Percentiles rank a stretch among this genome's conserved stretches.
These are phyloP conservation scores for Solanum pennellii DNA, from an alignment of 257 asterid species.

Conservation along the genomic window DNA sequence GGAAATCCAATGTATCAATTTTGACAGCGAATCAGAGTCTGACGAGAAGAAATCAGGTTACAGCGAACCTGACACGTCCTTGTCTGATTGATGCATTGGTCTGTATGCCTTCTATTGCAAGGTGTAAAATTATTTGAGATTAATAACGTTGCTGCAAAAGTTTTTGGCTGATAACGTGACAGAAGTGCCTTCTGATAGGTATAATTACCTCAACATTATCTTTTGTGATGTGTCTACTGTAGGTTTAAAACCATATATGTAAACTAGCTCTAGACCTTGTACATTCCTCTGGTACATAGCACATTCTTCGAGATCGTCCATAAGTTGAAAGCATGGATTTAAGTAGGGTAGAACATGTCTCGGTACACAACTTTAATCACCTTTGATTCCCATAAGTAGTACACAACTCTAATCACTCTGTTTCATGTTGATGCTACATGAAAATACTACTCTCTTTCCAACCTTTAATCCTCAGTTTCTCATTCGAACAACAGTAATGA, in stretches of 20 bases:
- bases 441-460: background rate
- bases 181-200: background rate
- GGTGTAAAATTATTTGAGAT: background rate
- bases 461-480: background rate
- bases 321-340: background rate
- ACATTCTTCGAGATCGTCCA: background rate
- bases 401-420: background rate
- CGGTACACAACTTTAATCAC: background rate
- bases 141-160: background rate
- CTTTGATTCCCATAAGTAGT: background rate
- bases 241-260: background rate
- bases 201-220: background rate
- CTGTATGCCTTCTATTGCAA: background rate
- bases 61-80: conserved; percentile 8
- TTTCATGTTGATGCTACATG: background rate
- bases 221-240: background rate
- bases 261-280: background rate
- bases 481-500: background rate
- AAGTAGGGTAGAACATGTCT: background rate
- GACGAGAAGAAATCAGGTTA: conserved; percentile 25
- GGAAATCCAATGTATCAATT: conserved; percentile 7
- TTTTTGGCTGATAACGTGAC: background rate
- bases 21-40: conserved; percentile 17
- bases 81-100: background rate
- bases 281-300: background rate